These are phyloP conservation scores for Diutina siamensis DNA, from an alignment of 1,139 yeast genomes.

Conservation along the genomic window DNA sequence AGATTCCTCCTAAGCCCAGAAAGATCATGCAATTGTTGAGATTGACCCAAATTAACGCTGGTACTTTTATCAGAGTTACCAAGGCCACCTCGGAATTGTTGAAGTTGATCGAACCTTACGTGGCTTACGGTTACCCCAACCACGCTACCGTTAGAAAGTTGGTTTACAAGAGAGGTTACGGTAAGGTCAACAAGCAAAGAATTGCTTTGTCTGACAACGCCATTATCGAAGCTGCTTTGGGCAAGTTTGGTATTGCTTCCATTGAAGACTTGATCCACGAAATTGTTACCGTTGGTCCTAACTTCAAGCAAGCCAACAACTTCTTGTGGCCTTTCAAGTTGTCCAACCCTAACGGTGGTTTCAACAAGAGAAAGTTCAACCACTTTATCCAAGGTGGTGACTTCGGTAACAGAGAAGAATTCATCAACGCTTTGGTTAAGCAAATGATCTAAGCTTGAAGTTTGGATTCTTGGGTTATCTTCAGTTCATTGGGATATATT, in stretches of 20 bases:
- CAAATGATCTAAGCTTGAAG: slow-evolving; percentile 66
- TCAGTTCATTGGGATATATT: slow-evolving; percentile 3
- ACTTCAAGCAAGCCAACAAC: slow-evolving; percentile 99
- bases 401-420: slow-evolving; percentile 99
- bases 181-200: slow-evolving; percentile 98
- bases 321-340: slow-evolving; percentile 99
- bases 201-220: slow-evolving; percentile 88
- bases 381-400: slow-evolving; percentile 99
- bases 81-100: slow-evolving; percentile 97
- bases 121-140: slow-evolving; percentile 99
- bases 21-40: slow-evolving; percentile 97
- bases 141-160: slow-evolving; percentile 92
- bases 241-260: slow-evolving; percentile 93
- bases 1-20: slow-evolving; percentile 99
- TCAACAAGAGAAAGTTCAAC: slow-evolving; percentile 99
- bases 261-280: slow-evolving; percentile 98
- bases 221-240: slow-evolving; percentile 86
- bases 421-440: slow-evolving; percentile 96
- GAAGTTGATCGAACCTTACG: slow-evolving; percentile 97
- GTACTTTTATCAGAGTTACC: slow-evolving; percentile 96
- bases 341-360: slow-evolving; percentile 98
- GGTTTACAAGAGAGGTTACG: slow-evolving; percentile 99
- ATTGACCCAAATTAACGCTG: slow-evolving; percentile 96
- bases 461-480: not conserved
- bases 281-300: slow-evolving; percentile 97